These are phyloP conservation scores for Kodamaea anthophila DNA, from an alignment of 1,139 yeast genomes.

Conservation along the genomic window DNA sequence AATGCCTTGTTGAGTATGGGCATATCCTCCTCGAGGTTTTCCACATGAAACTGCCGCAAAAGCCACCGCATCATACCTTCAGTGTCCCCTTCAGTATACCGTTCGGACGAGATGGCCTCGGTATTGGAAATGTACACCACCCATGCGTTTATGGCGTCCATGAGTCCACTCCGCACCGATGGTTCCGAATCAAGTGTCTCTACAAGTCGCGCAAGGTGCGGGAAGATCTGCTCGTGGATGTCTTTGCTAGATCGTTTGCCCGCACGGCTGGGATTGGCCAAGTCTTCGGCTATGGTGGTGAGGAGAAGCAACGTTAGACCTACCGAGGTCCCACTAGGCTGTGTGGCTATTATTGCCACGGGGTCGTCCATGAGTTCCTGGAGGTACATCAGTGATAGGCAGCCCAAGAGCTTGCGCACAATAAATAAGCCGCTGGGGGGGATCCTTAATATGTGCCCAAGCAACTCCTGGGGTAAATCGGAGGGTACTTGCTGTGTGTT, in stretches of 20 bases:
- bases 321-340: slow-evolving; percentile 7
- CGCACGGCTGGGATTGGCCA: slow-evolving; percentile 23
- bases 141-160: slow-evolving; percentile 30
- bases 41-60: slow-evolving; percentile 15
- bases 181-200: slow-evolving; percentile 1
- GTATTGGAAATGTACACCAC: slow-evolving; percentile 28
- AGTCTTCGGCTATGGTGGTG: slow-evolving; percentile 54
- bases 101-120: slow-evolving; percentile 28
- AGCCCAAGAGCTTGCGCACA: slow-evolving; percentile 39
- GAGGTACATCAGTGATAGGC: slow-evolving; percentile 46
- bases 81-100: slow-evolving; percentile 23
- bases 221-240: slow-evolving; percentile 7
- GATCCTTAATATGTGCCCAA: slow-evolving; percentile 8
- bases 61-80: slow-evolving; percentile 14
- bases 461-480: slow-evolving; percentile 6
- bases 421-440: slow-evolving; percentile 16
- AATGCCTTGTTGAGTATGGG: slow-evolving; percentile 25
- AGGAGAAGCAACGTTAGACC: slow-evolving; percentile 12
- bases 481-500: slow-evolving; percentile 22
- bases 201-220: slow-evolving; percentile 7
- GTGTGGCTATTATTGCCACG: slow-evolving; percentile 1
- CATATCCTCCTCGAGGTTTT: slow-evolving; percentile 11
- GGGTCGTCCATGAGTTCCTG: slow-evolving; percentile 8
- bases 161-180: background rate
- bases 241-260: slow-evolving; percentile 3